Base-by-base conservation (phyloP, 306 rosid species). In the Senna siamea region DNA sequence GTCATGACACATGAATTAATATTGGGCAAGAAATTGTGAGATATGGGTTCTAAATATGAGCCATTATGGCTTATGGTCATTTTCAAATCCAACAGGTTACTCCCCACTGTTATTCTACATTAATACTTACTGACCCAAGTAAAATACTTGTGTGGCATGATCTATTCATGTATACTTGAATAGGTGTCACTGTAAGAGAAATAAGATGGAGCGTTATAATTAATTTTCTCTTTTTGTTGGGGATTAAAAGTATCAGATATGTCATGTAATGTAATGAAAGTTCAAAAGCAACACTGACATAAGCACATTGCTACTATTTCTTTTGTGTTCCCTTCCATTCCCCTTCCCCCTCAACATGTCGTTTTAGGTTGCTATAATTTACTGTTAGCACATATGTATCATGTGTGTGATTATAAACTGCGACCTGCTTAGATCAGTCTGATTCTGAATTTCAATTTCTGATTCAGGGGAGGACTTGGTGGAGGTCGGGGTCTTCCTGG, bases 391-490 rank as follows among this genome's bases (percentile, higher is more conserved):
- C 1, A 56, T 56, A n/a, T 34, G 46, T 60, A 34, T 34, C 46
- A 32, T 35, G 30, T 37, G 30, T 44, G 6, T 64, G 69, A 1
- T 26, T n/a, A 17, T 15, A 10, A 9, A 3, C 28, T 53, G 12
- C 8, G 4, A 20, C 58, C 5, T 53, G 13, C 5, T 18, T 9
- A 20, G 28, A 53, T 53, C 30, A 53, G 13, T 19, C 57, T 53
- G 58, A 10, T 69, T 35, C 15, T 47, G 26, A 12, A 18, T 55
- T 15, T 62, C 35, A 19, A 62, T 17, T 61, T 35, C 50, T 59
- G 50, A 43, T 76, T 35, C 84, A 87, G 92, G 81, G 92, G 89
- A 73, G 92, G 92, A 53, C 35, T 75, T 14, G 87, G 92, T 76
- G 81, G 83, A 83, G 89, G 82, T 54, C 85, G 66, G 19, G 92